These are phyloP conservation scores for Xylaria acuta DNA, from an alignment of 495 filamentous ascomycete genomes.

Conservation along the genomic window DNA sequence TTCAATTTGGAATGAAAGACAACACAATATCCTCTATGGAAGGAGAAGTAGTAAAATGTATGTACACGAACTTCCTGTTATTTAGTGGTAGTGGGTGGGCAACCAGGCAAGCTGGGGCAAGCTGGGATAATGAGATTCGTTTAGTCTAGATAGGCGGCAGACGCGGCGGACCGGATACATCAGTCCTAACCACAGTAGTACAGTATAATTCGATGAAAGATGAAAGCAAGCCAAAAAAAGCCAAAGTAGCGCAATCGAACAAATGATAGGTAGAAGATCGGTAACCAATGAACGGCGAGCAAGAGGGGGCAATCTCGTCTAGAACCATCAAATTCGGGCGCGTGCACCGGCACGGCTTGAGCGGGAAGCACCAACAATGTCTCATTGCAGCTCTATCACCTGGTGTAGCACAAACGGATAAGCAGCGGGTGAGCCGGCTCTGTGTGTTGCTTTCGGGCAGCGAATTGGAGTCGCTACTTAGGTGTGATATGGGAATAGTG, in stretches of 20 bases:
- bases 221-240: not conserved
- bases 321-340: conserved; percentile 19
- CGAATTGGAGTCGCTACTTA: not conserved
- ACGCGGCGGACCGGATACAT: conserved; percentile 19
- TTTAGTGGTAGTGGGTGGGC: conserved; percentile 8
- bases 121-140: conserved; percentile 5
- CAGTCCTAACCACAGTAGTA: not conserved
- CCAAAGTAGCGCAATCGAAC: conserved; percentile 17
- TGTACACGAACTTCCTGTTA: not conserved
- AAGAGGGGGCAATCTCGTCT: conserved; percentile 10
- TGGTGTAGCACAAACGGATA: not conserved
- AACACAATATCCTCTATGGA: not conserved
- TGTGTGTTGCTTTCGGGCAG: not conserved
- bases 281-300: conserved; percentile 15
- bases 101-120: not conserved
- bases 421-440: not conserved
- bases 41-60: not conserved
- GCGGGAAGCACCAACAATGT: conserved; percentile 23
- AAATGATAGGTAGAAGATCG: conserved; percentile 15
- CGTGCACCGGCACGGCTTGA: conserved; percentile 19
- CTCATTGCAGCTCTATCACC: conserved; percentile 18
- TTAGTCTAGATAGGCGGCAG: conserved; percentile 14
- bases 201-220: not conserved
- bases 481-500: conserved; percentile 4
- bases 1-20: not conserved